Evolutionary conservation across 2,329 filamentous ascomycete species (phyloP), one percentile per base, ranked within the genome.

Genomic region (Alternaria infectoria): DNA sequence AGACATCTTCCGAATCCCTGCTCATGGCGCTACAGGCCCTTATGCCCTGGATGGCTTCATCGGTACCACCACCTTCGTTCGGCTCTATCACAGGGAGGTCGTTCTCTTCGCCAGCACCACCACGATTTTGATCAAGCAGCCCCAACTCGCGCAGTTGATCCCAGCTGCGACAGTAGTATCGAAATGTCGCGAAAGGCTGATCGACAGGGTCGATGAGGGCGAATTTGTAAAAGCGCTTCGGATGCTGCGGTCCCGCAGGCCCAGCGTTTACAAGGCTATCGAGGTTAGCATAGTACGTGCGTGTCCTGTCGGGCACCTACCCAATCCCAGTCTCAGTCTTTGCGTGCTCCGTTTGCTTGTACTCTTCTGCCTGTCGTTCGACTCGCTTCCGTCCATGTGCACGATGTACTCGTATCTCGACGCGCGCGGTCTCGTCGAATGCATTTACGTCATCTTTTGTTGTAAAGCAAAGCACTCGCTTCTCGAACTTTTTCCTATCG

Each of bases 151-250:
- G 54, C 26, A 77, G 54, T 62, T 77, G 74, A 4, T 72, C 69
- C 70, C 70, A 73, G 1, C 75, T 76, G 21, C 77, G 75, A 57
- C 78, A 81, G 50, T 76, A 75, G 66, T 78, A 84, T 26, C 78
- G 74, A 64, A 86, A 84, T 2, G 74, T 81, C 5, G 77, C 83
- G 62, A 83, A 85, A 3, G 85, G 85, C 66, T 79, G 70, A 65
- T 86, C 82, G 7, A 81, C 56, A 2, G 83, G 79, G 69, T 86
- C 84, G 19, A 85, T 72, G 17, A 86, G 78, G 2, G 83, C 81
- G 56, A 85, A 86, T 55, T 79, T 81, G 72, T 86, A 86, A 70
- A 80, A 83, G 4, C 79, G 75, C 63, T 79, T 81, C 9, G 81
- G 82, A 11, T 83, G 77, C 32, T 80, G 73, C 32, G 70, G 65